Evolutionary conservation across 306 rosid genomes (phyloP).

Genomic region (Gastrolobium villosum): DNA sequence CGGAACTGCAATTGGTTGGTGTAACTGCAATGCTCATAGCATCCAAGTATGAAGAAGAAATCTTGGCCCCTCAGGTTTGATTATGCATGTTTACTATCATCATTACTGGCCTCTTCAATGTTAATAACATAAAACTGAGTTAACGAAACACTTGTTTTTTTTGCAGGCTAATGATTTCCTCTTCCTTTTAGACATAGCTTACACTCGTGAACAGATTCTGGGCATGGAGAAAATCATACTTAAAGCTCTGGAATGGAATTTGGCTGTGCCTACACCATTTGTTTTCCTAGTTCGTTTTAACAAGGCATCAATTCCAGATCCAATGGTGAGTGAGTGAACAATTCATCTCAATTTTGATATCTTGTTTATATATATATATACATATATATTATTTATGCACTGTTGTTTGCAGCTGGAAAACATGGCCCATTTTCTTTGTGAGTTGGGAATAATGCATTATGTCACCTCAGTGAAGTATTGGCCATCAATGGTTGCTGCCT

Average conservation of each 20-base stretch:
- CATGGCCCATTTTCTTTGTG: constrained; percentile 75
- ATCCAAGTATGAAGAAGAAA: constrained; percentile 86
- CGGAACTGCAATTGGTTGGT: constrained; percentile 74
- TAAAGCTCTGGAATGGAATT: constrained; percentile 82
- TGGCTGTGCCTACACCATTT: constrained; percentile 86
- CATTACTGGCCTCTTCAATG: too few species aligned
- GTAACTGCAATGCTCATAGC: constrained; percentile 77
- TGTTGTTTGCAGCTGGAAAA: constrained; percentile 60
- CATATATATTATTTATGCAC: not conserved
- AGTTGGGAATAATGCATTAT: constrained; percentile 81
- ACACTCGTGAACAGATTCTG: constrained; percentile 74
- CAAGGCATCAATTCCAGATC: constrained; percentile 74
- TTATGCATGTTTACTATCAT: not conserved
- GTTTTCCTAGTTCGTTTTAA: constrained; percentile 88
- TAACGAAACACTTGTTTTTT: not conserved
- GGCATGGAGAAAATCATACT: constrained; percentile 82
- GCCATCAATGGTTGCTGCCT: constrained; percentile 92
- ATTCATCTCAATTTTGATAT: not conserved
- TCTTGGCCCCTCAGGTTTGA: constrained; percentile 80
- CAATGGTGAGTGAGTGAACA: constrained; percentile 52
- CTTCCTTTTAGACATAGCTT: constrained; percentile 77
- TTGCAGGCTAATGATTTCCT: constrained; percentile 86
- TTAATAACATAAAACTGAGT: not conserved
- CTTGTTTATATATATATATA: too few species aligned
- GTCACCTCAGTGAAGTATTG: constrained; percentile 59